Evolutionary conservation across 179 eudicot species (phyloP).

Genomic region (Vitellaria paradoxa): DNA sequence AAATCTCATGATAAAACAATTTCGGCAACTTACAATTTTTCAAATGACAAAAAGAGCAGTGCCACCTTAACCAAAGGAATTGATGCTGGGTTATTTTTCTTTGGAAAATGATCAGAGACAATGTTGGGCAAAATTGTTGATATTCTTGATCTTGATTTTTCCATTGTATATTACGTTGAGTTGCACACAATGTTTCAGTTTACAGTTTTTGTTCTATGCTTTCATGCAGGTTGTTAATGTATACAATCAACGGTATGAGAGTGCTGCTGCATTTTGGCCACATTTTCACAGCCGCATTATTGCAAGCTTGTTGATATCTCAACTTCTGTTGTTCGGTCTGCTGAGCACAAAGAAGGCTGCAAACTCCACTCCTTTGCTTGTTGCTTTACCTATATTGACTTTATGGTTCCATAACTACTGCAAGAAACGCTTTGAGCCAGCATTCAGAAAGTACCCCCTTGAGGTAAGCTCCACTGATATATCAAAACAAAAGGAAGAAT

Average conservation of each 20-base stretch:
- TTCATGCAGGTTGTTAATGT: slow-evolving; percentile 75
- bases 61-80: neutral
- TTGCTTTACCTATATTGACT: slow-evolving; percentile 70
- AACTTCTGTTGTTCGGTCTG: slow-evolving; percentile 76
- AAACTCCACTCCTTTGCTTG: slow-evolving; percentile 86
- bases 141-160: neutral
- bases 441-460: slow-evolving; percentile 77
- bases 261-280: slow-evolving; percentile 95
- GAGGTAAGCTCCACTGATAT: slow-evolving; percentile 49
- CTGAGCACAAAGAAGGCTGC: slow-evolving; percentile 87
- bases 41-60: neutral
- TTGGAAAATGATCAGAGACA: neutral
- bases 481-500: neutral
- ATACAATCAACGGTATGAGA: slow-evolving; percentile 81
- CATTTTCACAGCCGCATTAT: slow-evolving; percentile 87
- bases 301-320: slow-evolving; percentile 89
- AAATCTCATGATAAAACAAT: neutral
- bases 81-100: neutral
- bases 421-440: slow-evolving; percentile 89
- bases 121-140: neutral
- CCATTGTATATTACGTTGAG: slow-evolving; percentile 2
- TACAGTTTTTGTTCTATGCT: slow-evolving; percentile 1
- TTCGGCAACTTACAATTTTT: neutral
- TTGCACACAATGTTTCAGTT: neutral
- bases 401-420: slow-evolving; percentile 80